Base-by-base conservation (phyloP, 768 basidiomycete genomes). In the Russula ochroleuca region DNA sequence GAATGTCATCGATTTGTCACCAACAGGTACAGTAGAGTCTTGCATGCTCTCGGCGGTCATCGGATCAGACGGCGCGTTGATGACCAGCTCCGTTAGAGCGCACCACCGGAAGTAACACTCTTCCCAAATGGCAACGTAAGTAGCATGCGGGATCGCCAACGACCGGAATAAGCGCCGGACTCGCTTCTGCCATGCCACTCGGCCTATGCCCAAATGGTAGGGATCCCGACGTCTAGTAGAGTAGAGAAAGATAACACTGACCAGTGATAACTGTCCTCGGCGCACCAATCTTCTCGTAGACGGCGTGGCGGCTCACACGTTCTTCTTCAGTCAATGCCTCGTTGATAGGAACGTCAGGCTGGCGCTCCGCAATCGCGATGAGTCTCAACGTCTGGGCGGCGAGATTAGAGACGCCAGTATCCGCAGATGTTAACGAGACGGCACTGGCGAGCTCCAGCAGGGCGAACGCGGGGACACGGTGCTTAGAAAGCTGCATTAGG, bases 91-190 rank as follows among this genome's bases (percentile, higher is more conserved):
- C 15, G 83, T 83, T 49, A 92, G 73, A 6, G 78, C 74, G 31
- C 79, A 78, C 90, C 90, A 93, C 53, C 90, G 79, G 77, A 81
- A 86, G 72, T 87, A 92, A 64, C 84, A 87, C 70, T 94, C 92
- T 66, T 87, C 80, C 92, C 92, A 94, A 3, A 90, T 86, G 0
- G 87, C 88, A 23, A 88, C 77, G 57, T 90, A 84, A n/a, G 84
- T 80, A 1, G 85, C 81, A 35, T 82, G 81, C 15, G 87, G 84
- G 33, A 81, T 82, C 1, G 84, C 80, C 51, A 91, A 78, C 58
- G 83, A 71, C 7, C 88, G 82, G 56, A 92, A 72, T 28, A 90
- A 75, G 72, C 85, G 88, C 17, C 92, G 80, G 33, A 91, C 81
- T 3, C 91, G 83, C 73, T 88, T 92, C 75, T 94, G 92, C 71